A percentile compares a stretch with the other conserved stretches of the same genome.
Evolutionary conservation across 768 basidiomycete genomes (phyloP).

Genomic region (Termitomyces sp.): DNA sequence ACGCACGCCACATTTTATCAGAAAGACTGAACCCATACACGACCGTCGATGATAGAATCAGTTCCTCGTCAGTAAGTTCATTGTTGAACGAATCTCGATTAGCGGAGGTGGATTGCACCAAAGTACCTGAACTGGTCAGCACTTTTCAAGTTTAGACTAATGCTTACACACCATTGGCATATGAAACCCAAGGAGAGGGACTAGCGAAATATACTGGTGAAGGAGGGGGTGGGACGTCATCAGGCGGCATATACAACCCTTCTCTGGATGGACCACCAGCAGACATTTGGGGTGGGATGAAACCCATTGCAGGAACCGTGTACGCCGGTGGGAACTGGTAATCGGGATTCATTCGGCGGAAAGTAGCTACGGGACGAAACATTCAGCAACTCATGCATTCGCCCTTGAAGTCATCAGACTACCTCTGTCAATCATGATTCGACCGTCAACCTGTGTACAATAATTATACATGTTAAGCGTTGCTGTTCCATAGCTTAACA

Average conservation of each 20-base stretch:
- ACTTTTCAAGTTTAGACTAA: too few relatives aligned
- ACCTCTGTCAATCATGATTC: constrained; percentile 61
- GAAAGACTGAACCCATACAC: constrained; percentile 59
- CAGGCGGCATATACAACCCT: neutral
- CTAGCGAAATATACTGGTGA: neutral
- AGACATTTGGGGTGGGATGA: neutral
- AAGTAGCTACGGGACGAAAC: constrained; percentile 27
- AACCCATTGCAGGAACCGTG: neutral
- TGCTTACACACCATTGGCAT: constrained; percentile 6
- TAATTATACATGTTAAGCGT: too few relatives aligned
- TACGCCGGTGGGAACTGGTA: constrained; percentile 33
- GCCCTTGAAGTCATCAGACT: constrained; percentile 4
- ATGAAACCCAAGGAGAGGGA: neutral
- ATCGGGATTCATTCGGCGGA: constrained; percentile 46
- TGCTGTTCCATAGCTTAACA: neutral
- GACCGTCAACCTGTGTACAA: constrained; percentile 37
- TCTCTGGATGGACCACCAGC: neutral
- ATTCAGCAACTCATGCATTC: neutral
- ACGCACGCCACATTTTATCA: constrained; percentile 56
- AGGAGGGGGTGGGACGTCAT: neutral
- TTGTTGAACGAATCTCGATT: constrained; percentile 11
- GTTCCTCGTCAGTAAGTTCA: constrained; percentile 44
- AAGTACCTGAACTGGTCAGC: constrained; percentile 9
- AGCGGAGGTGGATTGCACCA: constrained; percentile 14
- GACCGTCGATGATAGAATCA: constrained; percentile 49